Evolutionary conservation across 2,329 filamentous ascomycete species (phyloP).

Genomic region (Venturia pyrina): DNA sequence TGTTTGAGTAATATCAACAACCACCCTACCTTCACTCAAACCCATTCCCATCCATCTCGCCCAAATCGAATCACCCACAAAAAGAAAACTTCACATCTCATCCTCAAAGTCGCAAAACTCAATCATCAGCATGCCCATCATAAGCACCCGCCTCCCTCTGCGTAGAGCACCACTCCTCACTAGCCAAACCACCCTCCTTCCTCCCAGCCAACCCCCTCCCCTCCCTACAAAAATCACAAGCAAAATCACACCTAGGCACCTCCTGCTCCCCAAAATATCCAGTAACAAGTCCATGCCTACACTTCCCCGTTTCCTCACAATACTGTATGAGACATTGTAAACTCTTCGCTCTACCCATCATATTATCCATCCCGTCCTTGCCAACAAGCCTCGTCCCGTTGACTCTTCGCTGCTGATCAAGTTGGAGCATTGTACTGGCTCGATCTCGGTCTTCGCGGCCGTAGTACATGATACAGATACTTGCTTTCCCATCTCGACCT

Average conservation of each 20-base stretch:
- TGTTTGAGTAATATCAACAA: too few relatives aligned
- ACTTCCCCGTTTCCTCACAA: constrained; percentile 65
- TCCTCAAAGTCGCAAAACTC: neutral
- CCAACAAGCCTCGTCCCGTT: constrained; percentile 30
- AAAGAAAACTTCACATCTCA: neutral
- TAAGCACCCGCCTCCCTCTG: constrained; percentile 10
- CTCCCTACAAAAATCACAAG: constrained; percentile 41
- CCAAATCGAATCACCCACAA: neutral
- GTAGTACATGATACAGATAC: constrained; percentile 84
- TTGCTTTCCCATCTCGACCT: constrained; percentile 79
- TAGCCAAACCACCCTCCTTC: constrained; percentile 35
- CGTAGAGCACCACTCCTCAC: constrained; percentile 33
- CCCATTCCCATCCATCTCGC: neutral
- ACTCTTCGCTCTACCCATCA: constrained; percentile 32
- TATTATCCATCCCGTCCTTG: constrained; percentile 25
- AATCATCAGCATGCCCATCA: constrained; percentile 2
- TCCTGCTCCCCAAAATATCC: constrained; percentile 64
- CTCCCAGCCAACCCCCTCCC: constrained; percentile 25
- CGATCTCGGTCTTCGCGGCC: constrained; percentile 77
- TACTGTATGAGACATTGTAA: constrained; percentile 58
- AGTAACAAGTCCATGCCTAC: constrained; percentile 66
- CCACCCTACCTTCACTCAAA: neutral
- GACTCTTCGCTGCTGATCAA: constrained; percentile 36
- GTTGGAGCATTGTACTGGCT: constrained; percentile 44
- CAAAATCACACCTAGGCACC: constrained; percentile 30